These are phyloP conservation scores for Russula compacta DNA, from an alignment of 768 basidiomycete genomes.

Conservation along the genomic window DNA sequence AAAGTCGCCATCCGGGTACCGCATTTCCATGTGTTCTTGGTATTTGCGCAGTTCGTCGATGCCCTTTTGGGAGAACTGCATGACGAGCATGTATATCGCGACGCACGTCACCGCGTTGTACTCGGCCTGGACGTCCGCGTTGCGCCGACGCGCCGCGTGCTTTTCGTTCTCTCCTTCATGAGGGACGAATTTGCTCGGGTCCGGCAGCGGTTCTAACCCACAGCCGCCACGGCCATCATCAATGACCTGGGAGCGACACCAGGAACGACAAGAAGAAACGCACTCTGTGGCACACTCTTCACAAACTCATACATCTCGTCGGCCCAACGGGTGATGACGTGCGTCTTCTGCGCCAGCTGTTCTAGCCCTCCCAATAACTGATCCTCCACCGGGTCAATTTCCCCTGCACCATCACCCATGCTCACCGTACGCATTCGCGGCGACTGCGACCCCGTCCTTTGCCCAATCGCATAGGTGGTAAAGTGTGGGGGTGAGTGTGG, in stretches of 20 bases:
- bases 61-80: constrained; percentile 90
- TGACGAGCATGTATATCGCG: constrained; percentile 82
- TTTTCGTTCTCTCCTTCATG: constrained; percentile 66
- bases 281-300: constrained; percentile 77
- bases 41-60: constrained; percentile 73
- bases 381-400: constrained; percentile 64
- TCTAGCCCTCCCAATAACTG: constrained; percentile 73
- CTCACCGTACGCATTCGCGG: constrained; percentile 31
- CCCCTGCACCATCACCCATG: constrained; percentile 26
- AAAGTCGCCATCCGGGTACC: constrained; percentile 65
- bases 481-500: constrained; percentile 27
- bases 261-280: constrained; percentile 25
- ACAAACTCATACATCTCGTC: constrained; percentile 91
- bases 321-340: constrained; percentile 87
- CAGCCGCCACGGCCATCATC: constrained; percentile 2
- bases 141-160: constrained; percentile 56
- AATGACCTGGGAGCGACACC: background rate
- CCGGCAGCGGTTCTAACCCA: constrained; percentile 62
- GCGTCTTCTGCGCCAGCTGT: constrained; percentile 92
- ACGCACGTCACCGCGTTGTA: constrained; percentile 79
- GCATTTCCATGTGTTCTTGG: constrained; percentile 77
- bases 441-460: constrained; percentile 15
- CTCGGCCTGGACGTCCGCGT: constrained; percentile 72
- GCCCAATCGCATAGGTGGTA: constrained; percentile 26
- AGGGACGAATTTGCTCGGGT: constrained; percentile 64